A percentile compares a stretch with the other conserved stretches of the same genome.
These are phyloP conservation scores for Saturnispora gosingensis DNA, from an alignment of 805 yeast genomes.

Conservation along the genomic window DNA sequence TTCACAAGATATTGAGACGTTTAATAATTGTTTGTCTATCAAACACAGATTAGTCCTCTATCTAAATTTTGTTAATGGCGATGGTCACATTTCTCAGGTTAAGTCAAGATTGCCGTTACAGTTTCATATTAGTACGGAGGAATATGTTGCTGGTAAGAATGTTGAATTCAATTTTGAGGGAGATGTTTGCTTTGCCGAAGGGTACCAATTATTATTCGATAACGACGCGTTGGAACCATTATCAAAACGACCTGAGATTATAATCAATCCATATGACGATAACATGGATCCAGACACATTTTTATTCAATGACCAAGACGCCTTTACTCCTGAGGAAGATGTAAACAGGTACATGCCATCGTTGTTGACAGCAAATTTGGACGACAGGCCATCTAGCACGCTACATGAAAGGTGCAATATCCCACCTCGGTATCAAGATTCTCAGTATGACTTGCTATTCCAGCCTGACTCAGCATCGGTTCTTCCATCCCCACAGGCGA, in stretches of 20 bases:
- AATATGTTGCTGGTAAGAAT: constrained; percentile 18
- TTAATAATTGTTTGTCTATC: constrained; percentile 33
- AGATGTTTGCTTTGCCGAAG: background rate
- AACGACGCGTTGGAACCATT: constrained; percentile 1
- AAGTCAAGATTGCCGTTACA: constrained; percentile 42
- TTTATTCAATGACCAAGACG: constrained; percentile 5
- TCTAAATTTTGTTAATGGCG: constrained; percentile 38
- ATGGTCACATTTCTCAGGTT: constrained; percentile 43
- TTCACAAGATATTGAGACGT: constrained; percentile 35
- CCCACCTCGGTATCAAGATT: constrained; percentile 22
- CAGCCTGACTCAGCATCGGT: constrained; percentile 10
- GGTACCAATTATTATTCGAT: constrained; percentile 3
- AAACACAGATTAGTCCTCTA: constrained; percentile 37
- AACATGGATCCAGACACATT: constrained; percentile 10
- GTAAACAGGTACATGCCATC: background rate
- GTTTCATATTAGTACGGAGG: constrained; percentile 34
- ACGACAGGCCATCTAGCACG: background rate
- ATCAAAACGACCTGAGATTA: constrained; percentile 4
- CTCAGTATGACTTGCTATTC: constrained; percentile 16
- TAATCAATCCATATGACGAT: constrained; percentile 3
- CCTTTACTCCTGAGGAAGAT: background rate
- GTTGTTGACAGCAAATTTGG: background rate
- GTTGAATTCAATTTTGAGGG: constrained; percentile 16
- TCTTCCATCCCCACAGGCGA: background rate
- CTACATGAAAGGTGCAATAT: background rate